Evolutionary conservation across 129 eudicot genomes (phyloP).

Genomic region (Heracleum sosnowskyi): DNA sequence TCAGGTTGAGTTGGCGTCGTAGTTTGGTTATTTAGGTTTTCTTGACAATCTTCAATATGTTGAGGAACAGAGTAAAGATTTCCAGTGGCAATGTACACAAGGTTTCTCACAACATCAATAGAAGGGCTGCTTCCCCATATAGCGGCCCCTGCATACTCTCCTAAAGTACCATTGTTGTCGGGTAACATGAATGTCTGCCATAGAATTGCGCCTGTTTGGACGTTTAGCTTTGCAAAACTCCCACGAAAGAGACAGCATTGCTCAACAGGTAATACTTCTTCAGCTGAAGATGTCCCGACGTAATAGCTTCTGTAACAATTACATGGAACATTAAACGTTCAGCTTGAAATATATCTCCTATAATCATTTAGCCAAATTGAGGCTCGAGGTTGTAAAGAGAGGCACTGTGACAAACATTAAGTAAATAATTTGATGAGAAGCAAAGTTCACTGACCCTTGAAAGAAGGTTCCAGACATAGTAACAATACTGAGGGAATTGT

Average conservation of each 20-base stretch:
- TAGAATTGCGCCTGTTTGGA: slow-evolving; percentile 41
- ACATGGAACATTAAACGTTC: not conserved
- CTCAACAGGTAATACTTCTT: slow-evolving; percentile 25
- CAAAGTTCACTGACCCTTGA: slow-evolving; percentile 22
- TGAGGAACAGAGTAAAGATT: slow-evolving; percentile 50
- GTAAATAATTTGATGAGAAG: not conserved
- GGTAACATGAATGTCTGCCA: slow-evolving; percentile 75
- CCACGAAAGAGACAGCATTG: slow-evolving; percentile 61
- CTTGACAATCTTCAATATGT: slow-evolving; percentile 43
- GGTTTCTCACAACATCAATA: slow-evolving; percentile 30
- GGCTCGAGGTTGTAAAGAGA: not conserved
- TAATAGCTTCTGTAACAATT: slow-evolving; percentile 34
- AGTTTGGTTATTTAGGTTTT: slow-evolving; percentile 45
- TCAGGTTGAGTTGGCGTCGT: slow-evolving; percentile 32
- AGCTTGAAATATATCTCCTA: not conserved
- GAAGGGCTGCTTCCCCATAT: slow-evolving; percentile 85
- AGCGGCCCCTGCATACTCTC: slow-evolving; percentile 51
- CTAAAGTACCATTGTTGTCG: slow-evolving; percentile 39
- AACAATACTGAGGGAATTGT: slow-evolving; percentile 32
- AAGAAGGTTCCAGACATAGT: slow-evolving; percentile 52
- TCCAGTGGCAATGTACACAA: slow-evolving; percentile 49
- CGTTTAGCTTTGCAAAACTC: slow-evolving; percentile 49
- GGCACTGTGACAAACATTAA: not conserved
- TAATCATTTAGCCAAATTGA: not conserved
- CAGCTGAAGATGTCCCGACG: slow-evolving; percentile 59